A percentile compares a stretch with the other conserved stretches of the same genome.
phyloP scores from a whole-genome alignment of 163 green algal genomes.

The Scenedesmus sp. region DNA sequence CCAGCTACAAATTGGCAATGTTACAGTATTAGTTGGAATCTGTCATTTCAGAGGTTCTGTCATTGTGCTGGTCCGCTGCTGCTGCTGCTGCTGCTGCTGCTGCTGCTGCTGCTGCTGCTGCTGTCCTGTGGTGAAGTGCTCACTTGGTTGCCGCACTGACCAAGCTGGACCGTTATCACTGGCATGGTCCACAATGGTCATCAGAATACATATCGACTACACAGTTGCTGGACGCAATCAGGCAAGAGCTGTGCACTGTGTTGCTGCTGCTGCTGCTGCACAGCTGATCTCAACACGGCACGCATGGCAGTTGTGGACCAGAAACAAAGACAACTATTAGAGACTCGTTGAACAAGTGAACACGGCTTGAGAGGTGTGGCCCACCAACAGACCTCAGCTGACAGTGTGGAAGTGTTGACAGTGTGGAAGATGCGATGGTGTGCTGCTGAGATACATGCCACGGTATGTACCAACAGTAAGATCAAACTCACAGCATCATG shows the following conservation, averaged over 20 bases:
- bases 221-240: neutral
- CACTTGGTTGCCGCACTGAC: constrained; percentile 88
- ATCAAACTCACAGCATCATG: too few species aligned
- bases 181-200: constrained; percentile 59
- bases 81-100: neutral
- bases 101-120: neutral
- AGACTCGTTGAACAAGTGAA: too few species aligned
- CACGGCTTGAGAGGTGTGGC: too few species aligned
- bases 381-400: too few species aligned
- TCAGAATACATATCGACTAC: neutral
- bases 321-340: too few species aligned
- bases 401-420: too few species aligned
- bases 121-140: neutral
- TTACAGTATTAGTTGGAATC: neutral
- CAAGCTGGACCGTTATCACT: constrained; percentile 86
- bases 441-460: too few species aligned
- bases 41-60: neutral
- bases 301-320: neutral
- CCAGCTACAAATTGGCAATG: constrained; percentile 66
- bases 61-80: neutral
- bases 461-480: too few species aligned
- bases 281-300: neutral
- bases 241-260: neutral
- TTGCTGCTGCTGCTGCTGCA: neutral
- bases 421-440: too few species aligned